A percentile compares a stretch with the other conserved stretches of the same genome.
These are phyloP conservation scores for Monilinia fructicola DNA, from an alignment of 2,329 filamentous ascomycete genomes.

Conservation along the genomic window DNA sequence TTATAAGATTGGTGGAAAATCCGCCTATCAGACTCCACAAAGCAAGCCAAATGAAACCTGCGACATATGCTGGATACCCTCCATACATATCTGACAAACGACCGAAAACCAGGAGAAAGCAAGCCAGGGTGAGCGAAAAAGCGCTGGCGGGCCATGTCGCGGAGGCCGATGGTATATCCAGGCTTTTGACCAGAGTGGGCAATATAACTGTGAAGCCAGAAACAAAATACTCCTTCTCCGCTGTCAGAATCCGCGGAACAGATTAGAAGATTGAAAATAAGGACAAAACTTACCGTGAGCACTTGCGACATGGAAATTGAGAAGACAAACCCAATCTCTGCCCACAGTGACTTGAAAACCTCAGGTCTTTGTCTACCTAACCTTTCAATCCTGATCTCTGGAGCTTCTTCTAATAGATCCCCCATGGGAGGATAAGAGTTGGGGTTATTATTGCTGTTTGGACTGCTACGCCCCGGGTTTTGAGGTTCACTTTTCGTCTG, in stretches of 20 bases:
- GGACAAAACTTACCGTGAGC: constrained; percentile 46
- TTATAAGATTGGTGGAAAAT: constrained; percentile 64
- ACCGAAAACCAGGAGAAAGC: constrained; percentile 63
- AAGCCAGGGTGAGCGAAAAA: constrained; percentile 55
- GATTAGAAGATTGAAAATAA: not conserved
- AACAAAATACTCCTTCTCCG: constrained; percentile 59
- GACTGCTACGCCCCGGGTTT: not conserved
- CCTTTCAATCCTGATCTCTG: constrained; percentile 48
- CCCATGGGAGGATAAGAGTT: not conserved
- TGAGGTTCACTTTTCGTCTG: constrained; percentile 7
- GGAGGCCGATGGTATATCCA: constrained; percentile 61
- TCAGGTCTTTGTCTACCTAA: constrained; percentile 58
- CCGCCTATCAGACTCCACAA: constrained; percentile 69
- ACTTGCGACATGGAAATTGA: constrained; percentile 60
- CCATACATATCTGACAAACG: constrained; percentile 63
- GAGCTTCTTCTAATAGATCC: constrained; percentile 35
- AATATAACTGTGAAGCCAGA: constrained; percentile 75
- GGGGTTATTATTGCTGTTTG: not conserved
- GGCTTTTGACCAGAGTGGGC: constrained; percentile 59
- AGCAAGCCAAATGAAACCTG: constrained; percentile 62
- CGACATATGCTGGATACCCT: constrained; percentile 59
- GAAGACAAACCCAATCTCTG: constrained; percentile 60
- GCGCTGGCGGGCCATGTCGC: constrained; percentile 65
- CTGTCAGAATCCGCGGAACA: constrained; percentile 1
- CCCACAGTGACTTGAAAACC: constrained; percentile 51